phyloP scores from a whole-genome alignment of 2,329 filamentous ascomycete species.

The Xylaria sp. region DNA sequence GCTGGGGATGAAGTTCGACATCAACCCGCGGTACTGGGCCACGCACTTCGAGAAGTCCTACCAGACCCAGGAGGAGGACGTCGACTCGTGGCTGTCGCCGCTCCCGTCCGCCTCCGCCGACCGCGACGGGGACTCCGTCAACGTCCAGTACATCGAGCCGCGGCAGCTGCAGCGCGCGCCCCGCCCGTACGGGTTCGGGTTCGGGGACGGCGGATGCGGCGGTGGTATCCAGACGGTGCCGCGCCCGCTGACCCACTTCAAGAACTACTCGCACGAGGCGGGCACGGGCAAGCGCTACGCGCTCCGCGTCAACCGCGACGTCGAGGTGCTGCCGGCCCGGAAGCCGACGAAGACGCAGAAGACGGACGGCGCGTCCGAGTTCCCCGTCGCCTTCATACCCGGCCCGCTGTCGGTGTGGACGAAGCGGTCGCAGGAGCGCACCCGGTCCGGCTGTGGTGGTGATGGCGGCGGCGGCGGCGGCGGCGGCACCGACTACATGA shows the following conservation, averaged over 20 bases:
- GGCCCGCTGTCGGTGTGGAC: slow-evolving; percentile 6
- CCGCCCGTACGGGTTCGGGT: no score
- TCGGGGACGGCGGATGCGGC: no score
- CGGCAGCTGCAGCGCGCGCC: not conserved
- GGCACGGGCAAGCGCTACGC: not conserved
- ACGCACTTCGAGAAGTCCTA: slow-evolving; percentile 11
- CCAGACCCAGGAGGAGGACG: slow-evolving; percentile 1
- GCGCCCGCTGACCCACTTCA: not conserved
- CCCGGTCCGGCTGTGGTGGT: no score
- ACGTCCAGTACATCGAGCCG: slow-evolving; percentile 4
- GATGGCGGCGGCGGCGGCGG: no score
- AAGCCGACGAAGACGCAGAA: not conserved
- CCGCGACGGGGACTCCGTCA: not conserved
- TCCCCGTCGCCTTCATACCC: slow-evolving; percentile 7
- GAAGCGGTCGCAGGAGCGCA: not conserved
- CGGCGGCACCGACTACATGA: not conserved
- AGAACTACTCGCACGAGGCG: not conserved
- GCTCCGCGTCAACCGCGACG: not conserved
- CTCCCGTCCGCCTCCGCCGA: not conserved
- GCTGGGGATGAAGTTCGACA: not conserved
- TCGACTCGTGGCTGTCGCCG: not conserved
- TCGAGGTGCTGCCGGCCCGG: not conserved
- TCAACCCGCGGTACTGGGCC: slow-evolving; percentile 4
- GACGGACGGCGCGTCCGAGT: no score
- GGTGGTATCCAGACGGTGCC: not conserved